Evolutionary conservation across 75 land plant species (phyloP).

Genomic region (Azolla pinnata): DNA sequence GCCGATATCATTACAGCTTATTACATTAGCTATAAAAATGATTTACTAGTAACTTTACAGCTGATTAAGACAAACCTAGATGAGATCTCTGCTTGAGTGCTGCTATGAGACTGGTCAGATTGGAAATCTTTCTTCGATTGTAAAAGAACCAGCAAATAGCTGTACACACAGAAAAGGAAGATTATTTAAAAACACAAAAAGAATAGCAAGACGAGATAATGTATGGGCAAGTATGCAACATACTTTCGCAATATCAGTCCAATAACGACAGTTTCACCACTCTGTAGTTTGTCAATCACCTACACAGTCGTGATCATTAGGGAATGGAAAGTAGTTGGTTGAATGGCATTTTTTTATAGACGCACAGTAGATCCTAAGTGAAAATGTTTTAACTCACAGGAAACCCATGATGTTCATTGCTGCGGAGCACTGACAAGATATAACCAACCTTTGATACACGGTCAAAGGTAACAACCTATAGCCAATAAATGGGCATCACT

Average conservation of each 20-base stretch:
- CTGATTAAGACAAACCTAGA: constrained; percentile 8
- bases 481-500: too few species aligned
- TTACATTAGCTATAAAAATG: not conserved
- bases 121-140: constrained; percentile 93
- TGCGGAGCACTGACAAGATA: constrained; percentile 58
- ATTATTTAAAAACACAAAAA: too few species aligned
- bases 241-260: constrained; percentile 94
- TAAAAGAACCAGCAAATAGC: constrained; percentile 84
- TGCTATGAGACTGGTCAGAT: constrained; percentile 60
- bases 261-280: constrained; percentile 82
- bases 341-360: too few species aligned
- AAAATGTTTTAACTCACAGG: constrained; percentile 80
- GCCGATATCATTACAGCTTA: not conserved
- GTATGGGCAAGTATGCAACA: too few species aligned
- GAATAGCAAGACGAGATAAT: too few species aligned
- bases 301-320: too few species aligned
- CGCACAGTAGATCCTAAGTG: too few species aligned
- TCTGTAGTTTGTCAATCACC: constrained; percentile 76
- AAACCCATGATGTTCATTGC: constrained; percentile 86
- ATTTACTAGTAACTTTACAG: too few species aligned
- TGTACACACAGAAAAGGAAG: constrained; percentile 39
- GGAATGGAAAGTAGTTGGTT: too few species aligned
- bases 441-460: constrained; percentile 80
- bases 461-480: constrained; percentile 67
- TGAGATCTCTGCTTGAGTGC: constrained; percentile 27